phyloP scores from a whole-genome alignment of 139 green algal species.

The Chlamydomonas asymmetrica region DNA sequence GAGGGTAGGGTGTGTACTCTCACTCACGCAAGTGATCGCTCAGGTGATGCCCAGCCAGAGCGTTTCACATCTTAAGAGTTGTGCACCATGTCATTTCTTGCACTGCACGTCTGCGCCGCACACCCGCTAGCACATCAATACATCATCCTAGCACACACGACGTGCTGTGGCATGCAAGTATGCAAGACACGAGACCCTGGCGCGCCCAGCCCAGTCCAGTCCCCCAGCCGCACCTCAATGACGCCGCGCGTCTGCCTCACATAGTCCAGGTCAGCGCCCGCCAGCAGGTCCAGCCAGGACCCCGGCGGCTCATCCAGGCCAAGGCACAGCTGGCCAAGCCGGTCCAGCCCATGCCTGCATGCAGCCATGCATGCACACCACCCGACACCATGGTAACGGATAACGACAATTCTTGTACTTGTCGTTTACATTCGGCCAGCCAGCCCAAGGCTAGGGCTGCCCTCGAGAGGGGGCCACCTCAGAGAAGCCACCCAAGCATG shows the following conservation, averaged over 20 bases:
- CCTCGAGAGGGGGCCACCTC: no score
- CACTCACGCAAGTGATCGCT: no score
- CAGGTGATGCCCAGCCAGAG: no score
- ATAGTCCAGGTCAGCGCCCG: slow-evolving; percentile 15
- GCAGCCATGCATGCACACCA: no score
- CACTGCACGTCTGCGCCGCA: neutral
- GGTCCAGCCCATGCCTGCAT: slow-evolving; percentile 21
- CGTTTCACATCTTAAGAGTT: no score
- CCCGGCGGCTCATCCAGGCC: neutral
- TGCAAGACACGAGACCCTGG: neutral
- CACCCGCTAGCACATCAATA: neutral
- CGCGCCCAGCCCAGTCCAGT: neutral
- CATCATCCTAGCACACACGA: neutral
- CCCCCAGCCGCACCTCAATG: neutral
- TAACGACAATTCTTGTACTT: no score
- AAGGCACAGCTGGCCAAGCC: slow-evolving; percentile 27
- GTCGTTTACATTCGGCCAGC: no score
- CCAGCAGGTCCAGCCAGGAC: slow-evolving; percentile 12
- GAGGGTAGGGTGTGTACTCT: no score
- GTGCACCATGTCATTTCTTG: neutral
- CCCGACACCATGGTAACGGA: no score
- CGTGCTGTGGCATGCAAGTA: neutral
- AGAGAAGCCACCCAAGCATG: no score
- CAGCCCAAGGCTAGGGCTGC: no score
- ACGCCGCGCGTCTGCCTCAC: neutral